Base-by-base conservation (phyloP, 805 yeast genomes). In the Candida michaelii region DNA sequence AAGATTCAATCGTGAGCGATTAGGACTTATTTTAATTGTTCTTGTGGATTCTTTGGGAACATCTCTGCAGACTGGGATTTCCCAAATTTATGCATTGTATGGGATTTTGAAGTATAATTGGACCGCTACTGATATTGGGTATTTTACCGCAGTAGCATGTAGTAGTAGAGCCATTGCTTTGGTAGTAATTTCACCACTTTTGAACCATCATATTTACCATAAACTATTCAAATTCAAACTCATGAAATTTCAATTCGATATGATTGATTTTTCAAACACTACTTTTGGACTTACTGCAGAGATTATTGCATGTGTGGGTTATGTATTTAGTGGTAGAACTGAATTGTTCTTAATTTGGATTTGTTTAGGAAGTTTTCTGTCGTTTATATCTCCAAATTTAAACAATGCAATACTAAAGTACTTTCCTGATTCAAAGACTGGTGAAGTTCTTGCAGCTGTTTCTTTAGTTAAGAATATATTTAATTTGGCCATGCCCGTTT, bases 371-470 rank as follows among this genome's bases (percentile, higher is more conserved):
- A 61, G 82, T 0, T 53, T 82, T 30, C 77, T 81, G 1, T 65
- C 81, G 0, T 42, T 80, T 3, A 65, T 72, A 1, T 64, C 77
- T 0, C 91, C 93, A 1, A 70, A 82, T 0, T 48, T 83, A 9
- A 83, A 79, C 52, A 71, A 84, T 0, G 50, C 85, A 1, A 61
- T 83, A 9, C 70, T 81, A 41, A 85, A 85, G 56, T 80, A 81
- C 57, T 76, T 73, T 46, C 77, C 79, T 1, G 79, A 78, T 30
- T 69, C 74, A 11, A 73, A 74, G 47, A 71, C 79, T 4, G 95
- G 95, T 13, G 89, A 83, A 58, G 68, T 82, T 13, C 84, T 83
- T 62, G 89, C 91, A 8, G 88, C 83, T 0, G 58, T 84, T 33
- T 78, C 88, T 0, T 57, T 85, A 38, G 55, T 83, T 13, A 77